Conservation (phyloP, 768 basidiomycete genomes). For the Auricularia cornea region DNA sequence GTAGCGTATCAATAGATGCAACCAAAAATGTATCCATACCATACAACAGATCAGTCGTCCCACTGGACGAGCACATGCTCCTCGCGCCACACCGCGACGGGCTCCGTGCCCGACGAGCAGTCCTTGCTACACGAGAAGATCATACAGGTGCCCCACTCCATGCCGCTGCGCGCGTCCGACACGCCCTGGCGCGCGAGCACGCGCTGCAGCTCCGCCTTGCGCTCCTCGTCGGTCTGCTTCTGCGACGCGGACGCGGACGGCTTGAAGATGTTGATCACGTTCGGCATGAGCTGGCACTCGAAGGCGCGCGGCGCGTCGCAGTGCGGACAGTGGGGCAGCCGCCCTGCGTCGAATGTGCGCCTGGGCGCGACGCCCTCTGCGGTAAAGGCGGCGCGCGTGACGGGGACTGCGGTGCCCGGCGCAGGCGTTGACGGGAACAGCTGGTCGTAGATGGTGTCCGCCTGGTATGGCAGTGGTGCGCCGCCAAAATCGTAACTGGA, state of each 20-base stretch:
- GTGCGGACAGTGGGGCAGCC: constrained; percentile 52
- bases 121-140: constrained; percentile 82
- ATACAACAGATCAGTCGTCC: constrained; percentile 30
- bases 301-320: constrained; percentile 69
- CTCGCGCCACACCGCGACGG: constrained; percentile 53
- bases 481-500: constrained; percentile 82
- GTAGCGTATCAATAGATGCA: background rate
- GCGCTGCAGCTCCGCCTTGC: constrained; percentile 51
- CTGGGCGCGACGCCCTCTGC: constrained; percentile 36
- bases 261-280: constrained; percentile 72
- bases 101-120: constrained; percentile 46
- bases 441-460: constrained; percentile 58
- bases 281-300: constrained; percentile 93
- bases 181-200: constrained; percentile 41
- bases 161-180: constrained; percentile 43
- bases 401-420: constrained; percentile 34
- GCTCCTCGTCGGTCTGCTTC: constrained; percentile 55
- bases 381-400: constrained; percentile 55
- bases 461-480: constrained; percentile 77
- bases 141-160: constrained; percentile 94
- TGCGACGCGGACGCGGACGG: constrained; percentile 17
- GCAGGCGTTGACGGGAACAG: constrained; percentile 56
- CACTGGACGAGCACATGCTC: constrained; percentile 70
- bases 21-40: background rate
- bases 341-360: constrained; percentile 44